Evolutionary conservation across 1,284 basidiomycete species (phyloP).

Genomic region (Amylostereum chailletii): DNA sequence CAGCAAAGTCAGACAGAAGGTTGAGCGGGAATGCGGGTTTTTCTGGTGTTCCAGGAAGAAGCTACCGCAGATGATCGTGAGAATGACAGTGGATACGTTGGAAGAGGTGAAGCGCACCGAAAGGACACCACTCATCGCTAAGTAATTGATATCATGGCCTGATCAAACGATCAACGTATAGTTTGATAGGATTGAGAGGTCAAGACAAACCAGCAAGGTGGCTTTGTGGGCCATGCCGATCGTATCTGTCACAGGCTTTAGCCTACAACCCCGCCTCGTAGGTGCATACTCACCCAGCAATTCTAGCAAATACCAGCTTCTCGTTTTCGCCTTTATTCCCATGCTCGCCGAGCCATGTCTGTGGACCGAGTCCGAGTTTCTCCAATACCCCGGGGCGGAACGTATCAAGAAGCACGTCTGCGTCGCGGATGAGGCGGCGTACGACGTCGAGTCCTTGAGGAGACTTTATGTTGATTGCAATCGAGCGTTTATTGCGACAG

Average conservation of each 20-base stretch:
- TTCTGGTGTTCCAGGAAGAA: conserved; percentile 55
- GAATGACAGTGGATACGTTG: not conserved
- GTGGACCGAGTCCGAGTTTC: conserved; percentile 67
- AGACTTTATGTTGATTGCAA: conserved; percentile 55
- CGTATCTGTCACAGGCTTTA: not conserved
- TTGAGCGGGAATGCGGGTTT: conserved; percentile 73
- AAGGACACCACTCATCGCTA: conserved; percentile 74
- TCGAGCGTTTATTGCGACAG: conserved; percentile 66
- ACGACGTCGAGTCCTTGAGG: conserved; percentile 51
- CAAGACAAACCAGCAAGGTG: conserved; percentile 56
- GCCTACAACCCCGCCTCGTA: not conserved
- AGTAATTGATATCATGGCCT: conserved; percentile 84
- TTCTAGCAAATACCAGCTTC: conserved; percentile 54
- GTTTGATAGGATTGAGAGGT: not conserved
- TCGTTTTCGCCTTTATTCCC: conserved; percentile 43
- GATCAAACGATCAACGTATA: conserved; percentile 5
- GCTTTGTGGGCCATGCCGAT: conserved; percentile 43
- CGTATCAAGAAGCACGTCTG: conserved; percentile 78
- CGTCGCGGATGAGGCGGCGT: conserved; percentile 48
- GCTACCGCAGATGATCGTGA: conserved; percentile 27
- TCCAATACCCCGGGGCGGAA: conserved; percentile 82
- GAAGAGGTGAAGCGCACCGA: conserved; percentile 36
- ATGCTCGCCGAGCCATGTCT: conserved; percentile 51
- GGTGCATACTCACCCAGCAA: conserved; percentile 45
- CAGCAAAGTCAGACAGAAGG: conserved; percentile 76